Evolutionary conservation across 495 filamentous ascomycete species (phyloP).

Genomic region (Penicillium alfredii): DNA sequence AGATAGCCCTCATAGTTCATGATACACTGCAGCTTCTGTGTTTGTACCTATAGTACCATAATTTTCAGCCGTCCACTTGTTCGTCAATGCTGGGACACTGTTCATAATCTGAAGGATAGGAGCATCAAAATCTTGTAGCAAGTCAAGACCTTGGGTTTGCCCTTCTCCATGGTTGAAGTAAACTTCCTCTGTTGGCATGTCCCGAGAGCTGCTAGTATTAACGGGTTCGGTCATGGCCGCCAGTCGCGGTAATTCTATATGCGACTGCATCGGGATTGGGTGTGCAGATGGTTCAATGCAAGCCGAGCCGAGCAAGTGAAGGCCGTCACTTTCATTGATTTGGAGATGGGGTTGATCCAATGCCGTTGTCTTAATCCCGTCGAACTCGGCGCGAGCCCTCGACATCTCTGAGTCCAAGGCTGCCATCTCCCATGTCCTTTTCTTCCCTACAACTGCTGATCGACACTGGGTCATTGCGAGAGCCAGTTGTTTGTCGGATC

Average conservation of each 20-base stretch:
- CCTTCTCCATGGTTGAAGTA: constrained; percentile 7
- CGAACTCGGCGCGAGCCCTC: constrained; percentile 3
- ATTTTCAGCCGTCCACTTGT: constrained; percentile 3
- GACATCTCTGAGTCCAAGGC: constrained; percentile 3
- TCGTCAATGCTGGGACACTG: constrained; percentile 7
- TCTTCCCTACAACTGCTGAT: constrained; percentile 6
- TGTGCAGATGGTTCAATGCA: constrained; percentile 5
- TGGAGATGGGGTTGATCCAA: constrained; percentile 4
- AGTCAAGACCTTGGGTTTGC: constrained; percentile 8
- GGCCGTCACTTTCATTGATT: constrained; percentile 6
- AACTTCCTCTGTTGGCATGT: constrained; percentile 6
- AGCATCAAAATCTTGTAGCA: constrained; percentile 11
- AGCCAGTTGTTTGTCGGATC: constrained; percentile 9
- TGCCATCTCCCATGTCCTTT: constrained; percentile 7
- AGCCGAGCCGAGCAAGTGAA: constrained; percentile 5
- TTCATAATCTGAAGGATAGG: constrained; percentile 11
- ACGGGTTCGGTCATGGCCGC: constrained; percentile 1
- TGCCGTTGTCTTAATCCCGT: constrained; percentile 3
- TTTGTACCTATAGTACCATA: constrained; percentile 5
- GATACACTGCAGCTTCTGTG: constrained; percentile 3
- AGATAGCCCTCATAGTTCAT: constrained; percentile 6
- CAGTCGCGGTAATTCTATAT: constrained; percentile 4
- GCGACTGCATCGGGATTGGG: constrained; percentile 5
- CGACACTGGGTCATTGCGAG: constrained; percentile 6
- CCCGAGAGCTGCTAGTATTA: constrained; percentile 6